Conservation (phyloP, 2,329 filamentous ascomycete genomes). For the Colletotrichum sidae region DNA sequence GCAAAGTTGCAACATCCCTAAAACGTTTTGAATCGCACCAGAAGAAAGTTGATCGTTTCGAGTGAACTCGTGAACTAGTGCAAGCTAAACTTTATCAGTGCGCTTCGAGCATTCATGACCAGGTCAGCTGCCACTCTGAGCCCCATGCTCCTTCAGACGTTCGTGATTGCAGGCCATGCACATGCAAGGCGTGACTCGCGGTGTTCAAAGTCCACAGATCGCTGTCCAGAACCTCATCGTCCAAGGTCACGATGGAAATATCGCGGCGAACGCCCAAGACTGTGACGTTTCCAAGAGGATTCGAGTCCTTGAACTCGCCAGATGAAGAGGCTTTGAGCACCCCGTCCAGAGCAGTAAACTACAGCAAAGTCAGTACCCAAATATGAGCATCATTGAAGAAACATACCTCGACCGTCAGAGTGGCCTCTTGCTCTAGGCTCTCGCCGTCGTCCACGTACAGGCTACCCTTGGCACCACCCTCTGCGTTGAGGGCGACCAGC, state of each 20-base stretch:
- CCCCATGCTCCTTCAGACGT: conserved; percentile 26
- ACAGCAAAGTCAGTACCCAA: conserved; percentile 2
- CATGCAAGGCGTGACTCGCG: conserved; percentile 5
- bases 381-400: conserved; percentile 17
- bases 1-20: too few species aligned
- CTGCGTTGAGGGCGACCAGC: conserved; percentile 68
- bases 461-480: conserved; percentile 67
- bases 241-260: conserved; percentile 61
- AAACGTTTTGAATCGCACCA: too few species aligned
- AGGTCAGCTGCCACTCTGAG: conserved; percentile 14
- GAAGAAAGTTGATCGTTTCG: too few species aligned
- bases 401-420: conserved; percentile 63
- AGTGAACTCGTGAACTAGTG: too few species aligned
- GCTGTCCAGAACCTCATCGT: conserved; percentile 56
- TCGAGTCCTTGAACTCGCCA: conserved; percentile 67
- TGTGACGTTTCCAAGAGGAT: conserved; percentile 71
- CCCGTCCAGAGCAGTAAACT: conserved; percentile 56
- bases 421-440: conserved; percentile 61
- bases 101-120: conserved; percentile 10
- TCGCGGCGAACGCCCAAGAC: conserved; percentile 65
- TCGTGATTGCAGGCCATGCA: conserved; percentile 1
- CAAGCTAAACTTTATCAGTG: too few species aligned
- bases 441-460: conserved; percentile 83
- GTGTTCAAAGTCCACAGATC: conserved; percentile 32
- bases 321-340: conserved; percentile 59